Evolutionary conservation across 176 grass and related monocot genomes (phyloP), one percentile per base, ranked within the genome.

Genomic region (Pharus latifolius): DNA sequence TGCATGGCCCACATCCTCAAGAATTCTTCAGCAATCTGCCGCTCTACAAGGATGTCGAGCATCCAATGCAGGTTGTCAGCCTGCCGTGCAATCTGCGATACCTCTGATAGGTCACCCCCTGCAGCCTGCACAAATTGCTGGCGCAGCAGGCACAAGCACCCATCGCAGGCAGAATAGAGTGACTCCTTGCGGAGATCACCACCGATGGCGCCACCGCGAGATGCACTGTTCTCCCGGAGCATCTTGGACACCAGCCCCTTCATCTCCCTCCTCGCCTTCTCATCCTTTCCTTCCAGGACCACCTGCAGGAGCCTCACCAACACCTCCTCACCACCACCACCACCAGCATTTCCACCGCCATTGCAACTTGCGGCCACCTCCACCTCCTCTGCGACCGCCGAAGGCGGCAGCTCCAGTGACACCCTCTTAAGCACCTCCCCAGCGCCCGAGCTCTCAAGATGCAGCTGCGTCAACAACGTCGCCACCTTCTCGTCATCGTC

Each of bases 1-100:
- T 99, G 87, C 26, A n/a, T 49, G 30, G 87, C 84, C 96, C 96
- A 99, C 20, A 76, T 90, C 75, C 82, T 84, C 52, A 99, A 67
- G 75, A 99, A 99, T 23, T 99, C 90, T 40, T 99, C 90, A 0
- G 90, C 96, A 37, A 88, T 94, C 75, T 99, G 96, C 24, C 90
- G 96, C 50, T 99, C 90, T 22, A 99, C 88, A 52, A 99, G 88
- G 66, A 99, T 95, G 60, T 95, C 96, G 0, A 99, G 96, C 81
- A 99, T 86, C 96, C 96, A 95, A 18, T 95, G 87, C 30, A 99
- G 82, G 71, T 99, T 99, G 58, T 99, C 96, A 40, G 96, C 90
- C 76, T 91, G 90, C 37, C 96, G 83, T 3, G 90, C 81, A 17
- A 99, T 99, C 69, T 84, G 87, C 0, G 69, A 34, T 5, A 81